Conservation (phyloP, 305 asterid species). For the Fraxinus baroniana region DNA sequence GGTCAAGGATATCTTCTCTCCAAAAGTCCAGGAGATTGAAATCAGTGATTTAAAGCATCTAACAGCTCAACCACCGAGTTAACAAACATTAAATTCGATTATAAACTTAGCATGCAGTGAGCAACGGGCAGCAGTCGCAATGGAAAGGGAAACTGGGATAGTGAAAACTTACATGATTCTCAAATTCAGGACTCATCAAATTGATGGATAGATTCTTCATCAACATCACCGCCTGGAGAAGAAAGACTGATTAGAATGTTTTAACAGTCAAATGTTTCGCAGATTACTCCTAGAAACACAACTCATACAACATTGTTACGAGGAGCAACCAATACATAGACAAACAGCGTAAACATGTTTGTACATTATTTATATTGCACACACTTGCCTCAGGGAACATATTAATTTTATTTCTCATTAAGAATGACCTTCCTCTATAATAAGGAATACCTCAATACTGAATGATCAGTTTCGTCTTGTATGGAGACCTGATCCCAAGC, state of each 20-base stretch:
- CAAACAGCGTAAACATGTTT: not conserved
- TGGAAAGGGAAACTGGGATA: not conserved
- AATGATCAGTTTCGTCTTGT: not conserved
- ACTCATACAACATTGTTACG: not conserved
- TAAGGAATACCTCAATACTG: not conserved
- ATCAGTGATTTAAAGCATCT: not conserved
- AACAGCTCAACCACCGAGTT: not conserved
- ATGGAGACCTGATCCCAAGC: not conserved
- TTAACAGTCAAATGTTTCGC: not conserved
- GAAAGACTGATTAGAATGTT: not conserved
- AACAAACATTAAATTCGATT: not conserved
- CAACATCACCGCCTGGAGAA: conserved; percentile 63
- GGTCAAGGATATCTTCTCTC: not conserved
- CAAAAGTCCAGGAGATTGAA: not conserved
- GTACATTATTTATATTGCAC: not conserved
- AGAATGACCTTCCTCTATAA: not conserved
- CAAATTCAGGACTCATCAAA: conserved; percentile 73
- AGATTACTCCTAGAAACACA: not conserved
- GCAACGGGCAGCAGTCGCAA: not conserved
- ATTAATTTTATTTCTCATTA: not conserved
- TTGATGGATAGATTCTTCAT: conserved; percentile 79
- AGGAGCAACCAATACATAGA: not conserved
- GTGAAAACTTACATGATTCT: conserved; percentile 65
- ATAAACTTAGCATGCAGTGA: not conserved
- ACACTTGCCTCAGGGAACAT: not conserved